phyloP scores from a whole-genome alignment of 2,329 filamentous ascomycete species.

The Trichoderma atrobrunneum region DNA sequence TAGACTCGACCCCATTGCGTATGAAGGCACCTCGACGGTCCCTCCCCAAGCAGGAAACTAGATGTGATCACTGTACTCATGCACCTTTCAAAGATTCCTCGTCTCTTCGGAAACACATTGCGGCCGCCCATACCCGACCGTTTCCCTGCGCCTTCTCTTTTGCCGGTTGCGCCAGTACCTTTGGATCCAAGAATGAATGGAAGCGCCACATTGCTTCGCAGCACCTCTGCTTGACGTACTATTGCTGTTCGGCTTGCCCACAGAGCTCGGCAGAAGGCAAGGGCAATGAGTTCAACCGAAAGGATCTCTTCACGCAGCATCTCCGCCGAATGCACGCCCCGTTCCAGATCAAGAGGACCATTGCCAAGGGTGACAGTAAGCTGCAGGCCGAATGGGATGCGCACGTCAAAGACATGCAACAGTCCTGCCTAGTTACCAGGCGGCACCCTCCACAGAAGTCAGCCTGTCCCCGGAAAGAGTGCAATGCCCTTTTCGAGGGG shows the following conservation, averaged over 20 bases:
- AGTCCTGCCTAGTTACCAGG: conserved; percentile 68
- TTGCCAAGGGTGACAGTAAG: conserved; percentile 57
- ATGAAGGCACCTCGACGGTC: conserved; percentile 46
- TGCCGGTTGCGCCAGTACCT: conserved; percentile 79
- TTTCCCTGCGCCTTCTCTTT: conserved; percentile 85
- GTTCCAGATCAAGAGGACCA: conserved; percentile 58
- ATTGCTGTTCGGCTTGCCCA: conserved; percentile 61
- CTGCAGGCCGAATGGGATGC: conserved; percentile 61
- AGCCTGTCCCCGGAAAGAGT: conserved; percentile 69
- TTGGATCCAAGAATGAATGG: conserved; percentile 96
- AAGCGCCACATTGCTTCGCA: conserved; percentile 91
- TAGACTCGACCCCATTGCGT: conserved; percentile 31
- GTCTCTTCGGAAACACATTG: conserved; percentile 64
- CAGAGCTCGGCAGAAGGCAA: conserved; percentile 53
- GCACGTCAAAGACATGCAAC: conserved; percentile 67
- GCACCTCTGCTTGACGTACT: conserved; percentile 70
- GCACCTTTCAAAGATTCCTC: conserved; percentile 66
- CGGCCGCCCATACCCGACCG: conserved; percentile 65
- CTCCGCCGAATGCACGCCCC: conserved; percentile 89
- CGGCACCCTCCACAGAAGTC: conserved; percentile 69
- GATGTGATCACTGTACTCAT: conserved; percentile 60
- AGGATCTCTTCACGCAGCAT: conserved; percentile 94
- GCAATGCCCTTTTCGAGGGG: conserved; percentile 67
- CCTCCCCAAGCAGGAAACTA: conserved; percentile 58
- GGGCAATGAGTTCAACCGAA: conserved; percentile 80